Evolutionary conservation across 2,329 filamentous ascomycete genomes (phyloP).

Genomic region (Sarocladium oryzae): DNA sequence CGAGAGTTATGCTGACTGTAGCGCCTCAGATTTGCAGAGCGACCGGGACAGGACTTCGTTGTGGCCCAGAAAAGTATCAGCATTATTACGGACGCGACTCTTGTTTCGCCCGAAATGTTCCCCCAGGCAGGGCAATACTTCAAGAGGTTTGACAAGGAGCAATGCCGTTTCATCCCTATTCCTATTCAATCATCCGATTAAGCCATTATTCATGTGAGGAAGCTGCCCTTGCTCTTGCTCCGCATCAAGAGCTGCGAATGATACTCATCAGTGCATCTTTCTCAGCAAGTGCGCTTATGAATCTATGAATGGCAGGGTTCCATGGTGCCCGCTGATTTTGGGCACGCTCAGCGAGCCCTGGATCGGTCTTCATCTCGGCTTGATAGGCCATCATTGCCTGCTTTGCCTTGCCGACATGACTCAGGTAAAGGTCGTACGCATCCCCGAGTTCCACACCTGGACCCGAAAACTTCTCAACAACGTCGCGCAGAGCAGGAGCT

Average conservation of each 20-base stretch:
- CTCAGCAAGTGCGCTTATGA: conserved; percentile 63
- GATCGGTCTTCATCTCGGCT: conserved; percentile 35
- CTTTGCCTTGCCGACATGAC: conserved; percentile 34
- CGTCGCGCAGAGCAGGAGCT: background rate
- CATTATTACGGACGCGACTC: conserved; percentile 38
- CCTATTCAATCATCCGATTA: conserved; percentile 61
- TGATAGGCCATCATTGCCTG: conserved; percentile 38
- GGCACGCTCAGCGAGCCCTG: conserved; percentile 38
- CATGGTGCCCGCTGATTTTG: conserved; percentile 54
- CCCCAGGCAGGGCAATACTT: conserved; percentile 77
- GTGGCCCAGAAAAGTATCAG: conserved; percentile 70
- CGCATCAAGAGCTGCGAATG: conserved; percentile 16
- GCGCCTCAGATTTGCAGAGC: background rate
- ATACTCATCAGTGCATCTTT: conserved; percentile 51
- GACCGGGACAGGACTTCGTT: conserved; percentile 17
- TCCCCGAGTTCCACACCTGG: conserved; percentile 9
- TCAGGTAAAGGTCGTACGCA: conserved; percentile 29
- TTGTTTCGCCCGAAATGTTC: conserved; percentile 32
- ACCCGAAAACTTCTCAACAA: background rate
- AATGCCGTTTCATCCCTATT: conserved; percentile 71
- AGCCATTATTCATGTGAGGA: background rate
- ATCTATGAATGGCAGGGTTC: conserved; percentile 59
- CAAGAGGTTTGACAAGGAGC: conserved; percentile 68
- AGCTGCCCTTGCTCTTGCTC: background rate
- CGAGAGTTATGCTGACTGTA: background rate